Base-by-base conservation (phyloP, 257 asterid species). In the Forsythia viridissima region DNA sequence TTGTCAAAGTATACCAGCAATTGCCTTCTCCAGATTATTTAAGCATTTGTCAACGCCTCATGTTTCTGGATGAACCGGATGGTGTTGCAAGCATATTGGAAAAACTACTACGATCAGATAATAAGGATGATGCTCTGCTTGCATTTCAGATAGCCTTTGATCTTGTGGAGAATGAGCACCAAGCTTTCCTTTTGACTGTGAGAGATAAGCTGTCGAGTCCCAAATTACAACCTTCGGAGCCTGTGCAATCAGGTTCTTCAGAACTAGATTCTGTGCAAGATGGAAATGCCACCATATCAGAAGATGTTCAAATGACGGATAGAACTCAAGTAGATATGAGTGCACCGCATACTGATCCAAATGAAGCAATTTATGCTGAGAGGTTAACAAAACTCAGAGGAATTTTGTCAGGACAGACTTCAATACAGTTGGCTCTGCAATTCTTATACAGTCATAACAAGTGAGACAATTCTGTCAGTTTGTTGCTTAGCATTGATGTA, bases 131-230 rank as follows among this genome's bases (percentile, higher is more conserved):
- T 81, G 95, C 97, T 65, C 82, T 96, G 41, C 75, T 96, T 90
- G 97, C 97, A 68, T 91, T 89, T 87, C 99, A 96, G 83, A 88
- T 93, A 85, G 97, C 97, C 24, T 96, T 96, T 86, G 98, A 93
- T 89, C 92, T 93, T 21, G 92, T 91, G 74, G 97, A 90, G 87
- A 96, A 92, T 82, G 98, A 96, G 75, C 93, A 91, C 84, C 98
- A 92, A 79, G 97, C 93, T 48, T 96, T 92, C 86, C 97, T 92
- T 57, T 75, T 93, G 93, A 91, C 87, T 73, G 97, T 93, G 72
- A 88, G 92, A 71, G 90, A 91, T 80, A 85, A 75, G 71, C 96
- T 96, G 67, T 84, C 93, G 46, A 82, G 76, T 79, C 85, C 97
- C 80, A 92, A 86, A 82, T 43, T 81, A 46, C 93, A 86, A 83